Base-by-base conservation (phyloP, 345 rosid species). In the Salix arbutifolia region DNA sequence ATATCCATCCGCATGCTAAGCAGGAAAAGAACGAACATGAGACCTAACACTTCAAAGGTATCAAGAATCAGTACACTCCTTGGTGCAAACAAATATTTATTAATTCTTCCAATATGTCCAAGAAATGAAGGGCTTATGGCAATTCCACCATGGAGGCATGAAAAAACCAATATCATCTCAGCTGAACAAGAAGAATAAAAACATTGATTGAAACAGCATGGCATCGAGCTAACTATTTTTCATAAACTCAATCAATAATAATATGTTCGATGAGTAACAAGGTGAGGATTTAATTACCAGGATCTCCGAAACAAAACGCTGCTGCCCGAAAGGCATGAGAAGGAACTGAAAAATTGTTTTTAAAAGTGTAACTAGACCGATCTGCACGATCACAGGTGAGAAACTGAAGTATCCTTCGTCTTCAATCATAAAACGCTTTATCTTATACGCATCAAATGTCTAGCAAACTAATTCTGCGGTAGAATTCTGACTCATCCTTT, bases 71-170 rank as follows among this genome's bases (percentile, higher is more conserved):
- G 31, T 17, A 84, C 2, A 70, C 83, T 76, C 42, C 75, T 78
- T 25, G 73, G 40, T 67, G 84, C 71, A 70, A 77, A 80, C 38
- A 68, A 16, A 2, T 80, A 50, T 26, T 77, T 61, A 1, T 67
- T 10, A 82, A 78, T 13, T 79, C 80, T 75, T 71, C 69, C 7
- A 2, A 40, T 40, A 40, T 10, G 44, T 40, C 83, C 88, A 10
- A 88, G 72, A 28, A 77, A 66, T 12, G 87, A 75, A 8, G 88
- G 86, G 60, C 89, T 85, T 61, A 88, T 8, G 68, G 67, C 73
- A 14, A 88, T 81, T 38, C 86, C 87, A 73, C 86, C 89, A 88
- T 87, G 76, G 21, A 40, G 10, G 13, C 44, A 53, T 21, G 4
- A n/a, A 53, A 8, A 21, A 5, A 61, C 7, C 65, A 67, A 2